Percentiles rank a stretch among this genome's conserved stretches.
phyloP scores from a whole-genome alignment of 805 yeast genomes.

The Helenozyma baotianmanensis region DNA sequence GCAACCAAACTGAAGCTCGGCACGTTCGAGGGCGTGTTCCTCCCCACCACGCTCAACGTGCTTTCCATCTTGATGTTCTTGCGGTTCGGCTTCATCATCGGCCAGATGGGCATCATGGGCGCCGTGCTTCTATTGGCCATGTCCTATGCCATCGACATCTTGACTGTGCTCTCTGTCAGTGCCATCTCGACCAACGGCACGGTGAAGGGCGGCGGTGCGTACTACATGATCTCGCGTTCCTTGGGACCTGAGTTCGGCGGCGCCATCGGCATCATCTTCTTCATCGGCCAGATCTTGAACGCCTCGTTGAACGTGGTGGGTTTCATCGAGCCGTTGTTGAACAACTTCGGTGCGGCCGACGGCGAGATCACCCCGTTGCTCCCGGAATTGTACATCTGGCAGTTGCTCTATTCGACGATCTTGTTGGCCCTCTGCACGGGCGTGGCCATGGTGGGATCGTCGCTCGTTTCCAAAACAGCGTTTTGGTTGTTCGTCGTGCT shows the following conservation, averaged over 20 bases:
- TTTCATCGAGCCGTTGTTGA: conserved; percentile 82
- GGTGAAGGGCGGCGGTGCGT: conserved; percentile 97
- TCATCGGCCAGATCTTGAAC: conserved; percentile 89
- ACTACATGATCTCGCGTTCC: conserved; percentile 92
- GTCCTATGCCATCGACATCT: conserved; percentile 74
- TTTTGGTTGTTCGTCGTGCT: conserved; percentile 64
- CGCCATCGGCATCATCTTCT: conserved; percentile 91
- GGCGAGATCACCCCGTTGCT: conserved; percentile 57
- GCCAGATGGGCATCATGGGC: conserved; percentile 89
- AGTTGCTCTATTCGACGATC: conserved; percentile 64
- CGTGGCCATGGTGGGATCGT: conserved; percentile 76
- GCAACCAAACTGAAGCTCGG: conserved; percentile 47
- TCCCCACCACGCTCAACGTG: conserved; percentile 91
- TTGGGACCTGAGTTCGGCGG: conserved; percentile 99
- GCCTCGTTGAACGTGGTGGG: conserved; percentile 94
- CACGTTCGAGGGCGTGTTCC: conserved; percentile 84
- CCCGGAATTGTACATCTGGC: conserved; percentile 69
- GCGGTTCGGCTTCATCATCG: conserved; percentile 91
- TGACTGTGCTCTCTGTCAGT: conserved; percentile 85
- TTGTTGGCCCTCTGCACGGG: conserved; percentile 68
- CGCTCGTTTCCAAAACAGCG: conserved; percentile 78
- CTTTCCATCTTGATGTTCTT: conserved; percentile 91
- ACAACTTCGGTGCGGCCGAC: conserved; percentile 60
- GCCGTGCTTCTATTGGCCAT: conserved; percentile 60
- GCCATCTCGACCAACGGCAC: conserved; percentile 98